A percentile compares a stretch with the other conserved stretches of the same genome.
phyloP scores from a whole-genome alignment of 352 stramenopile genomes.

The Nothophytophthora sp. region DNA sequence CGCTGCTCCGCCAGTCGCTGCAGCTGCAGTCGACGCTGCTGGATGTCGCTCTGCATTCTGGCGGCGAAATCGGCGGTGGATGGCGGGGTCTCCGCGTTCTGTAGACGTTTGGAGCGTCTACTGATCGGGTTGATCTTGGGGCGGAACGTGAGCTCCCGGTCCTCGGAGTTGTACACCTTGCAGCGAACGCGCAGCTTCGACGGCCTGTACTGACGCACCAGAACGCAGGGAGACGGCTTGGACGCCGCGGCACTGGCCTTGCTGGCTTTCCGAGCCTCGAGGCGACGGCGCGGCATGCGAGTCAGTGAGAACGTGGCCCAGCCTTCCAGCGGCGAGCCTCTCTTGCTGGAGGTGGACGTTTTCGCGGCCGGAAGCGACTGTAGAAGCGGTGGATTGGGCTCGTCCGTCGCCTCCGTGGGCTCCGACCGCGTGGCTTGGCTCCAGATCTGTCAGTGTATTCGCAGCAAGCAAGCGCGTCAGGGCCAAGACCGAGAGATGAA shows the following conservation, averaged over 20 bases:
- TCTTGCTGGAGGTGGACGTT: too few relatives aligned
- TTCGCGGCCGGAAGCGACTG: too few relatives aligned
- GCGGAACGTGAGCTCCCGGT: conserved; percentile 46
- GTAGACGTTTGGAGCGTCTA: background rate
- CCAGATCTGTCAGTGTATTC: too few relatives aligned
- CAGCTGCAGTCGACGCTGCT: conserved; percentile 22
- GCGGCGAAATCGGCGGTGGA: conserved; percentile 17
- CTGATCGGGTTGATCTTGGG: conserved; percentile 51
- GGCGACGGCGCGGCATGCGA: too few relatives aligned
- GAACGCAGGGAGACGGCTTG: conserved; percentile 20
- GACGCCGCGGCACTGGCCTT: too few relatives aligned
- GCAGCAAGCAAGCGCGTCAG: too few relatives aligned
- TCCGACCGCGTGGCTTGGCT: too few relatives aligned
- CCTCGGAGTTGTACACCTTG: conserved; percentile 21
- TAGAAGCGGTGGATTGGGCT: too few relatives aligned
- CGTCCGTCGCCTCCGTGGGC: too few relatives aligned
- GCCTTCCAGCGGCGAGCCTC: conserved; percentile 11
- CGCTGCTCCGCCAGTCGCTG: conserved; percentile 19
- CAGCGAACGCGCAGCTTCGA: conserved; percentile 12
- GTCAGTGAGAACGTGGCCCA: conserved; percentile 66
- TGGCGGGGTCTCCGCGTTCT: conserved; percentile 4
- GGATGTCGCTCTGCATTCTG: conserved; percentile 55
- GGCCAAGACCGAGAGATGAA: too few relatives aligned
- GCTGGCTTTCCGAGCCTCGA: conserved; percentile 43
- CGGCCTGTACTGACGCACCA: conserved; percentile 15